These are phyloP conservation scores for Sordaria brevicollis DNA, from an alignment of 495 filamentous ascomycete genomes.

Conservation along the genomic window DNA sequence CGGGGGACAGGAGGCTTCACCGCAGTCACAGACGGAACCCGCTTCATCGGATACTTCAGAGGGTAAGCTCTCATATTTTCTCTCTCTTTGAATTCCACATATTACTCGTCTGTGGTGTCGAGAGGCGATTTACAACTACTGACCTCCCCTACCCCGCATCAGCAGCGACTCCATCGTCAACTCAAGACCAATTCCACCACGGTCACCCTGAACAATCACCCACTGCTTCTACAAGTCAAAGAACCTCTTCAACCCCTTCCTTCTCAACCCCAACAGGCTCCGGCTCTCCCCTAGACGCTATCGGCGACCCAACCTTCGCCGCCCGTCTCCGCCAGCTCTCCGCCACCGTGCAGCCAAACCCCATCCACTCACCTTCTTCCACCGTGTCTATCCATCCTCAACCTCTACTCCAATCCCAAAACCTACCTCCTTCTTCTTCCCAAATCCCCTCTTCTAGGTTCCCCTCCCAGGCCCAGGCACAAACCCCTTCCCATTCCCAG, in stretches of 20 bases:
- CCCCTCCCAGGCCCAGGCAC: background rate
- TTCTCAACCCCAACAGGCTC: background rate
- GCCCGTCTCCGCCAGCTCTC: slow-evolving; percentile 31
- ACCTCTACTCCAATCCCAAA: slow-evolving; percentile 2
- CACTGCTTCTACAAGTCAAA: no score
- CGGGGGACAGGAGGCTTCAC: background rate
- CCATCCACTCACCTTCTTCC: slow-evolving; percentile 34
- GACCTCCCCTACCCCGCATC: background rate
- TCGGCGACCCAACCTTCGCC: slow-evolving; percentile 21
- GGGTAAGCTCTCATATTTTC: background rate
- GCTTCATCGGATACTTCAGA: background rate
- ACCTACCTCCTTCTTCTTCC: background rate
- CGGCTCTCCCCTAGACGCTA: background rate
- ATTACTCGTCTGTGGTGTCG: background rate
- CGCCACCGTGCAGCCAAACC: slow-evolving; percentile 36
- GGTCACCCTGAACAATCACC: background rate
- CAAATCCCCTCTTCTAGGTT: background rate
- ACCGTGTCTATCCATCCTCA: slow-evolving; percentile 15
- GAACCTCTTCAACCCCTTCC: background rate
- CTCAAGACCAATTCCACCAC: background rate
- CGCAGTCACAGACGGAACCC: background rate
- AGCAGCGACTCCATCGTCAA: background rate
- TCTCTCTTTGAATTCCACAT: background rate
- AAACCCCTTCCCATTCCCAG: background rate
- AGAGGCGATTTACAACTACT: background rate